Percentiles rank a stretch among this genome's conserved stretches.
Evolutionary conservation across 352 stramenopile species (phyloP).

Genomic region (Globisporangium abappressorium): DNA sequence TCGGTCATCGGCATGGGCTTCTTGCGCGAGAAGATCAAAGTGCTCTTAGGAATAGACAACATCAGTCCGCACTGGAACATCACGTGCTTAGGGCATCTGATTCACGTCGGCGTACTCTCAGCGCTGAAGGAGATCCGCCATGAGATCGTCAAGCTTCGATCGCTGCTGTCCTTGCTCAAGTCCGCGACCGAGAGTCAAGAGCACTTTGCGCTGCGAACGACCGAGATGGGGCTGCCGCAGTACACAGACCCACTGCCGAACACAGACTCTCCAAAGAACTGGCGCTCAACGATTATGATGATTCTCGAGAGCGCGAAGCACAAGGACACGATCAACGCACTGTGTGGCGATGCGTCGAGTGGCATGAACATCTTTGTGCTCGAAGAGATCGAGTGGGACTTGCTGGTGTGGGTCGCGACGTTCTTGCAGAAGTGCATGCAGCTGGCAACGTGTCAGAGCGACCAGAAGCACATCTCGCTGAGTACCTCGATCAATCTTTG

Average conservation of each 20-base stretch:
- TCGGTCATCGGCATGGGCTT: constrained; percentile 70
- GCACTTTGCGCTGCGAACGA: constrained; percentile 66
- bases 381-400: constrained; percentile 76
- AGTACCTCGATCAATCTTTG: constrained; percentile 80
- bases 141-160: constrained; percentile 74
- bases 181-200: constrained; percentile 69
- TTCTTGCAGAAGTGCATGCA: constrained; percentile 80
- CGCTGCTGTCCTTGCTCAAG: constrained; percentile 68
- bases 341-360: constrained; percentile 63
- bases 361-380: constrained; percentile 76
- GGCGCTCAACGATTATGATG: constrained; percentile 68
- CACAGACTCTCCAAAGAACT: constrained; percentile 67
- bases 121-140: constrained; percentile 72
- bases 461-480: constrained; percentile 75
- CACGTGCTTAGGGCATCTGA: constrained; percentile 69
- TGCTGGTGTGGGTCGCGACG: constrained; percentile 66
- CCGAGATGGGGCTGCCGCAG: constrained; percentile 56
- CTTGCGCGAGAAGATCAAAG: constrained; percentile 76
- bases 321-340: constrained; percentile 68
- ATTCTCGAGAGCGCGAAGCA: constrained; percentile 75
- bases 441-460: constrained; percentile 75
- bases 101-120: constrained; percentile 58
- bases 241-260: constrained; percentile 65
- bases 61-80: constrained; percentile 74
- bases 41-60: constrained; percentile 71